Evolutionary conservation across 345 rosid genomes (phyloP), one percentile per base, ranked within the genome.

Genomic region (Cardamine occulta): DNA sequence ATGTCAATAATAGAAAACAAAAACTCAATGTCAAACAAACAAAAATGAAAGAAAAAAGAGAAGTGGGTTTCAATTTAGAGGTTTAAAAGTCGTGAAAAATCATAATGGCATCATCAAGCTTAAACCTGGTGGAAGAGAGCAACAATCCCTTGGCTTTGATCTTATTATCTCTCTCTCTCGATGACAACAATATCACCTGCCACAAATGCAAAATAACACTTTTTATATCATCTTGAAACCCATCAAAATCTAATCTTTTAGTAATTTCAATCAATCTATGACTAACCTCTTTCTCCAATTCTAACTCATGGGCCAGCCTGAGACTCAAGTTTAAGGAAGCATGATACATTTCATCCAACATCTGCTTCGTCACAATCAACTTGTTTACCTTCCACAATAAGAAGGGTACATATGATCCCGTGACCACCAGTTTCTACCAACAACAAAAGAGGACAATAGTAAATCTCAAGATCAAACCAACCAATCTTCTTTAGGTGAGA

Each of bases 291-390:
- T 84, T 84, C 69, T 80, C 87, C 53, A 83, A 82, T 15, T 90
- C 96, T 57, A 79, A 7, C 74, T 91, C 97, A 67, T 82, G 70
- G 32, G 84, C 78, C 79, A 83, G 68, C 49, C 96, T 86, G n/a
- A 73, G 78, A 74, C 84, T 86, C 89, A 95, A 74, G 88, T 90
- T 95, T 63, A 92, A 73, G 5, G 87, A 83, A 42, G 92, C 90
- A 80, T 92, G 96, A 76, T 83, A 90, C 99, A 94, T 86, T 77
- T 90, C 96, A 74, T 89, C 95, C 58, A 88, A 71, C 1, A 90
- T 77, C 61, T 78, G 82, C 54, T 78, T 79, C 81, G 72, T 74
- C 45, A 88, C 84, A 37, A 51, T 72, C 39, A 72, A 39, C 81
- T 83, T 87, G 26, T 88, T 86, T 23, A 88, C 90, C 71, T 87